phyloP scores from a whole-genome alignment of 805 yeast genomes.

The Saturnispora sanitii region DNA sequence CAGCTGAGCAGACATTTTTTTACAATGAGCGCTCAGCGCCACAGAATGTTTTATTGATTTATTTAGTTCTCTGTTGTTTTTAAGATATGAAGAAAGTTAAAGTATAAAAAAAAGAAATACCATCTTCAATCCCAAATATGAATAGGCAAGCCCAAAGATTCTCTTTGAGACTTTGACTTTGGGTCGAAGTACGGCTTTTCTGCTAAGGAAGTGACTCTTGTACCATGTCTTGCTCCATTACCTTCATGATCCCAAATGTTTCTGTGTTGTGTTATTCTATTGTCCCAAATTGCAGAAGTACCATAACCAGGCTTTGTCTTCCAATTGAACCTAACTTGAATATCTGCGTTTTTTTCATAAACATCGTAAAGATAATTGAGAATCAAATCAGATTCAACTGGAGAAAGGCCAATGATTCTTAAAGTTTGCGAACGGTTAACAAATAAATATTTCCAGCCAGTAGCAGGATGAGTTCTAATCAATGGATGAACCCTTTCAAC shows the following conservation, averaged over 20 bases:
- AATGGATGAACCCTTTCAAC: conserved; percentile 51
- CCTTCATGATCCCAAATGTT: conserved; percentile 36
- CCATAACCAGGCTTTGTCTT: conserved; percentile 29
- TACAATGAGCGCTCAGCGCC: too few relatives aligned
- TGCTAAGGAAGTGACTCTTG: conserved; percentile 45
- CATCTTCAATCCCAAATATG: neutral
- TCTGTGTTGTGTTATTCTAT: conserved; percentile 36
- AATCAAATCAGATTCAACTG: conserved; percentile 39
- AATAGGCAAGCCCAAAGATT: conserved; percentile 1
- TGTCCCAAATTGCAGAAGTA: conserved; percentile 41
- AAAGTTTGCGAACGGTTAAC: conserved; percentile 42
- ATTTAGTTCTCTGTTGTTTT: too few relatives aligned
- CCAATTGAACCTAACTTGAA: conserved; percentile 47
- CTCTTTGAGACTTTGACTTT: conserved; percentile 15
- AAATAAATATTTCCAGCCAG: conserved; percentile 50
- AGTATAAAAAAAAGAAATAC: neutral
- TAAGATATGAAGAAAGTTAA: neutral
- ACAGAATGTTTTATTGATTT: too few relatives aligned
- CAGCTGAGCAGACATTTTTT: too few relatives aligned
- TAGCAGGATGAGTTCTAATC: conserved; percentile 55
- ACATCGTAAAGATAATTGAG: conserved; percentile 37
- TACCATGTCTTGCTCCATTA: conserved; percentile 38
- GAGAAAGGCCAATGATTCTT: conserved; percentile 42
- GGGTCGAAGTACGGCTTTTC: conserved; percentile 44
- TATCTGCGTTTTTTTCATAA: conserved; percentile 42